phyloP scores from a whole-genome alignment of 2,329 filamentous ascomycete genomes.

The Pseudogymnoascus sp. region DNA sequence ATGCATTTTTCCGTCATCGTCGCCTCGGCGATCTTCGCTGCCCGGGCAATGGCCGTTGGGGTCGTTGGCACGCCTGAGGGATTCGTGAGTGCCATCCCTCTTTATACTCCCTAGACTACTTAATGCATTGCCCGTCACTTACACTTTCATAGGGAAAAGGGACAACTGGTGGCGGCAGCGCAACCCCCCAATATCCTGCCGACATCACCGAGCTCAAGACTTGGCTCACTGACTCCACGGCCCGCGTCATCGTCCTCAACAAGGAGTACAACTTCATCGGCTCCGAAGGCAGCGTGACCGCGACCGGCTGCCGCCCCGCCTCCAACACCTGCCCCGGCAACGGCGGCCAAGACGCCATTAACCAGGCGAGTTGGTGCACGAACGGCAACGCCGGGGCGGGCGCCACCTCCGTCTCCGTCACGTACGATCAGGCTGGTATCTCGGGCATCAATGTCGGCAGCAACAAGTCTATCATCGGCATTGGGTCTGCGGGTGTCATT shows the following conservation, averaged over 20 bases:
- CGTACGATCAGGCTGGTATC: conserved; percentile 22
- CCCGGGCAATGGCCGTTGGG: conserved; percentile 7
- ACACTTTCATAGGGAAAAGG: conserved; percentile 25
- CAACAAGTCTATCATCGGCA: conserved; percentile 26
- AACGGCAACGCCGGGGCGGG: conserved; percentile 29
- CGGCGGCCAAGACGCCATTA: conserved; percentile 47
- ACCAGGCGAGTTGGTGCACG: conserved; percentile 52
- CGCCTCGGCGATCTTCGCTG: neutral
- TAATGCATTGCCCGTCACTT: conserved; percentile 9
- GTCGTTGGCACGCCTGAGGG: conserved; percentile 17
- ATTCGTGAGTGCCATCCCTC: conserved; percentile 13
- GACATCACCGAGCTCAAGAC: conserved; percentile 49
- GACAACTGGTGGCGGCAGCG: conserved; percentile 53
- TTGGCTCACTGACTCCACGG: conserved; percentile 47
- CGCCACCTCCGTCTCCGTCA: conserved; percentile 19
- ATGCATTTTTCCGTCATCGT: neutral
- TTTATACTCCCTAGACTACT: neutral
- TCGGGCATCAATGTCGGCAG: conserved; percentile 21
- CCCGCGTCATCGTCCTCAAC: conserved; percentile 52
- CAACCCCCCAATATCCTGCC: conserved; percentile 45
- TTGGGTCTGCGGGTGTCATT: conserved; percentile 20
- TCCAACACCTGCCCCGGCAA: conserved; percentile 35
- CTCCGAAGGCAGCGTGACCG: conserved; percentile 45
- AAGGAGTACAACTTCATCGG: conserved; percentile 48
- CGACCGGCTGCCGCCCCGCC: conserved; percentile 51